Conservation (phyloP, 169 alveolate genomes). For the Eimeria sp. region DNA sequence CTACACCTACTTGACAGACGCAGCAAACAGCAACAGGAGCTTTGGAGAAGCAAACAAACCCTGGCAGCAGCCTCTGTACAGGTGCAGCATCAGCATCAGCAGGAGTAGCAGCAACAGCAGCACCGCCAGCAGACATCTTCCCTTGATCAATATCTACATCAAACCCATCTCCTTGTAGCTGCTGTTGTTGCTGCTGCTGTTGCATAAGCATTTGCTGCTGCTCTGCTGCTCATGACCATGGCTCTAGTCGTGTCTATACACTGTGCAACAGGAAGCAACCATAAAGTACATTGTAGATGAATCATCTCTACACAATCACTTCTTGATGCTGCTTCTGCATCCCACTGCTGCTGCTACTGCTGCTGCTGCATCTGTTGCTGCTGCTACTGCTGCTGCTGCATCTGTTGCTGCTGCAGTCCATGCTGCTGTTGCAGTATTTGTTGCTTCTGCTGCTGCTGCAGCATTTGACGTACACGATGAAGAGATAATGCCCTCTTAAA, state of each 20-base stretch:
- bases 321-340: background rate
- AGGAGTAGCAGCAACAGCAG: no score
- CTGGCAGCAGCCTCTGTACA: background rate
- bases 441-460: slow-evolving; percentile 18
- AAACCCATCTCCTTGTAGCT: no score
- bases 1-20: background rate
- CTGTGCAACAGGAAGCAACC: slow-evolving; percentile 83
- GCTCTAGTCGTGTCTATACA: slow-evolving; percentile 84
- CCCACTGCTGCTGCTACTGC: background rate
- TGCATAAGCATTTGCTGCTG: no score
- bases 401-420: slow-evolving; percentile 35
- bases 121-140: no score
- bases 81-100: background rate
- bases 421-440: no score
- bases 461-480: background rate
- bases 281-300: slow-evolving; percentile 78
- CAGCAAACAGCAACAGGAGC: slow-evolving; percentile 9
- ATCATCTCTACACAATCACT: slow-evolving; percentile 48
- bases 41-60: background rate
- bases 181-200: no score
- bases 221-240: slow-evolving; percentile 24
- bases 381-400: slow-evolving; percentile 4
- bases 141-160: no score
- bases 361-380: background rate
- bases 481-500: slow-evolving; percentile 24